Conservation (phyloP, 139 green algal genomes). For the Volvox africanus region DNA sequence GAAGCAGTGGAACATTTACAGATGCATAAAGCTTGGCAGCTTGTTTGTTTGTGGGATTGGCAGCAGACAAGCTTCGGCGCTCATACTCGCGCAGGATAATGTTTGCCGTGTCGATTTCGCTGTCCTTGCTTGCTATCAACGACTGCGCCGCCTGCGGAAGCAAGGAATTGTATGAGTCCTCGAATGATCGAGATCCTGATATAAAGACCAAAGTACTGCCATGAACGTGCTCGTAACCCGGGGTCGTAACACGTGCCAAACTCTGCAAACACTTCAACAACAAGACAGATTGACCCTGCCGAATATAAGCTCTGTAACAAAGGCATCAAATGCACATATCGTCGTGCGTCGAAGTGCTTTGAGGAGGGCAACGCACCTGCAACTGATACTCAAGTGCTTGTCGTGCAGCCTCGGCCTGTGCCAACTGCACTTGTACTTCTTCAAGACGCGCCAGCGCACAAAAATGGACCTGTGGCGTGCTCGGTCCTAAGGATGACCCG, state of each 20-base stretch:
- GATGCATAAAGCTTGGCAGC: background rate
- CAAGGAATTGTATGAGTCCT: background rate
- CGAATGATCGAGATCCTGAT: too few relatives aligned
- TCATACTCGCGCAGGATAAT: constrained; percentile 28
- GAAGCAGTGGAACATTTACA: constrained; percentile 7
- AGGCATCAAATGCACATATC: too few relatives aligned
- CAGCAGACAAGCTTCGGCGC: background rate
- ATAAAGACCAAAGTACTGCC: too few relatives aligned
- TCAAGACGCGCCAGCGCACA: constrained; percentile 18
- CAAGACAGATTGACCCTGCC: too few relatives aligned
- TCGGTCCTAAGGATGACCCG: background rate
- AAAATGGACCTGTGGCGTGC: constrained; percentile 17
- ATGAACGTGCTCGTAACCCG: too few relatives aligned
- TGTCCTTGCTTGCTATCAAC: constrained; percentile 18
- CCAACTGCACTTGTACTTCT: constrained; percentile 29
- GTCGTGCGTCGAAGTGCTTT: too few relatives aligned
- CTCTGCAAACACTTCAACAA: too few relatives aligned
- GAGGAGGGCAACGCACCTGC: background rate
- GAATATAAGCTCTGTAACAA: too few relatives aligned
- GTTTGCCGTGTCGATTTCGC: constrained; percentile 26
- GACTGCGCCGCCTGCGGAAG: constrained; percentile 9
- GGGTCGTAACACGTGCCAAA: too few relatives aligned
- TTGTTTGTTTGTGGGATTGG: background rate
- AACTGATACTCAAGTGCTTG: constrained; percentile 7
- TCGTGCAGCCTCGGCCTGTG: background rate